Conservation (phyloP, 2,329 filamentous ascomycete genomes). For the Dactylellina parvicollis region DNA sequence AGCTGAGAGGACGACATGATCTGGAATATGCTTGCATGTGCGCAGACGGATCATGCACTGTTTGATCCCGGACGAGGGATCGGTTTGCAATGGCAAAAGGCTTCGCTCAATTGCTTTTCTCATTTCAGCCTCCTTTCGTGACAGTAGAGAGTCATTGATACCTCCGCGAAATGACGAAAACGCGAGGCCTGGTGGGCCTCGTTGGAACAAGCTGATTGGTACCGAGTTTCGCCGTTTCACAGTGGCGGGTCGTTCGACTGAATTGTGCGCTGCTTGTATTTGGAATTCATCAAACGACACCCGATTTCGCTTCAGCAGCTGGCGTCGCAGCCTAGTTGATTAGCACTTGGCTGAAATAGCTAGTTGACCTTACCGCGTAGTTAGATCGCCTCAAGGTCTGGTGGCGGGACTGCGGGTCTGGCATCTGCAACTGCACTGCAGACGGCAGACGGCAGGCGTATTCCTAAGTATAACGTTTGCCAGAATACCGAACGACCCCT, state of each 20-base stretch:
- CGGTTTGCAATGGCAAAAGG: background rate
- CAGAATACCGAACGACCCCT: too few species aligned
- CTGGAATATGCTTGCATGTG: constrained; percentile 26
- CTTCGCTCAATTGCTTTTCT: too few species aligned
- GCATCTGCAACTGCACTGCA: too few species aligned
- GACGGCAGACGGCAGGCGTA: too few species aligned
- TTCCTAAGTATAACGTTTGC: too few species aligned
- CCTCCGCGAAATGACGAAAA: constrained; percentile 38
- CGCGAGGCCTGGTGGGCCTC: constrained; percentile 15
- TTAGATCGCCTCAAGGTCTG: background rate
- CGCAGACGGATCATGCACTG: constrained; percentile 8
- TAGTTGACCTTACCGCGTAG: too few species aligned
- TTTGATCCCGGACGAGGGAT: constrained; percentile 35
- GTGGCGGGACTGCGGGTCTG: too few species aligned
- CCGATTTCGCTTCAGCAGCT: too few species aligned
- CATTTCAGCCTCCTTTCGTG: constrained; percentile 15
- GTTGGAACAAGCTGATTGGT: background rate
- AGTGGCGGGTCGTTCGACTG: too few species aligned
- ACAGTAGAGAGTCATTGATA: background rate
- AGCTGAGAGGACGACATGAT: constrained; percentile 25
- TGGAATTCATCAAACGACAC: background rate
- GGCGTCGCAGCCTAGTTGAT: constrained; percentile 1
- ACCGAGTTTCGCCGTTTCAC: background rate
- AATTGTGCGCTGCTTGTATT: too few species aligned
- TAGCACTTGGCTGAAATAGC: too few species aligned